A percentile compares a stretch with the other conserved stretches of the same genome.
Evolutionary conservation across 768 basidiomycete species (phyloP).

Genomic region (Sporobolomyces phaffii): DNA sequence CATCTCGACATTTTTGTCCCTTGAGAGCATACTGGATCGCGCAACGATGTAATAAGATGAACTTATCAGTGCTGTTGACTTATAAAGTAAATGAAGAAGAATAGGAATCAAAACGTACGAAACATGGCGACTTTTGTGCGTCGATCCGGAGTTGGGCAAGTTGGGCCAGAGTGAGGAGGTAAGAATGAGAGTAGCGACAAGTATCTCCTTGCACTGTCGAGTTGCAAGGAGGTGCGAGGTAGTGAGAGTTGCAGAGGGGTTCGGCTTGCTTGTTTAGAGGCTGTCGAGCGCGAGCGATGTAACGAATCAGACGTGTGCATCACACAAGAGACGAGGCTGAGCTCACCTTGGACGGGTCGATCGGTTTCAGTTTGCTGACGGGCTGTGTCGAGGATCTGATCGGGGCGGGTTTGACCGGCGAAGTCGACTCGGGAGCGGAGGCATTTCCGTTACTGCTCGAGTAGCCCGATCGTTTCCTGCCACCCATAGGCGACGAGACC

Average conservation of each 20-base stretch:
- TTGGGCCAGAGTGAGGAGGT: constrained; percentile 12
- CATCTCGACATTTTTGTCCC: constrained; percentile 1
- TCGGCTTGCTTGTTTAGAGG: constrained; percentile 27
- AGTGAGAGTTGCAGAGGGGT: constrained; percentile 27
- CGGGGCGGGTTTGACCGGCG: not conserved
- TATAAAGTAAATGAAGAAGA: too few relatives aligned
- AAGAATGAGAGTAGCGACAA: constrained; percentile 28
- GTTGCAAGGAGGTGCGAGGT: constrained; percentile 17
- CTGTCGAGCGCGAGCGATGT: constrained; percentile 8
- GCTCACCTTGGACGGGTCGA: constrained; percentile 31
- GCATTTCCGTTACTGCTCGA: not conserved
- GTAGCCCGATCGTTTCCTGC: not conserved
- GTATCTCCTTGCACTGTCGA: not conserved
- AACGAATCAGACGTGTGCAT: too few relatives aligned
- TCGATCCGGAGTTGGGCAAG: constrained; percentile 8
- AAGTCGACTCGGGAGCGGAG: not conserved
- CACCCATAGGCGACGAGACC: not conserved
- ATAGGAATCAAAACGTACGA: constrained; percentile 1
- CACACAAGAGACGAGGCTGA: not conserved
- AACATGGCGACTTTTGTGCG: constrained; percentile 24
- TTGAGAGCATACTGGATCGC: constrained; percentile 18
- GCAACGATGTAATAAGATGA: not conserved
- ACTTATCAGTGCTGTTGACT: too few relatives aligned
- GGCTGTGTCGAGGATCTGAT: not conserved
- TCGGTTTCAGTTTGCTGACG: constrained; percentile 1